Evolutionary conservation across 495 filamentous ascomycete genomes (phyloP).

Genomic region (Mytilinidion resinicola): DNA sequence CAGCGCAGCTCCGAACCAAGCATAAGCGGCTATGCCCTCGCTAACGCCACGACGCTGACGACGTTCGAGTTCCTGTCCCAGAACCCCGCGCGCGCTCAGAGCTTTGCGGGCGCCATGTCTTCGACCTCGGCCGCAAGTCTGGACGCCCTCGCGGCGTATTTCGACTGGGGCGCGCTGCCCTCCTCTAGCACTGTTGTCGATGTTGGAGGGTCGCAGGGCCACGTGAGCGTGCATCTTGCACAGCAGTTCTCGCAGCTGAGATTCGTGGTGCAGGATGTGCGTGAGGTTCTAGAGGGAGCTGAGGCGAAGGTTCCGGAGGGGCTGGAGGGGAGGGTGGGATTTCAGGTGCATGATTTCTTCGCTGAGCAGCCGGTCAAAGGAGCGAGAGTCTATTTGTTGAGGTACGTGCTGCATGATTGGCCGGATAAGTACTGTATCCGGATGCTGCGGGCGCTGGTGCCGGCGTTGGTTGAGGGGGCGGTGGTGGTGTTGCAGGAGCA

Average conservation of each 20-base stretch:
- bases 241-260: constrained; percentile 41
- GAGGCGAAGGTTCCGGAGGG: constrained; percentile 36
- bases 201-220: constrained; percentile 51
- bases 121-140: constrained; percentile 3
- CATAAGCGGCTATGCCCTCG: not conserved
- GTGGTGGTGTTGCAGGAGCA: too few relatives aligned
- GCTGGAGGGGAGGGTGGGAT: constrained; percentile 39
- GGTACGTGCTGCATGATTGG: constrained; percentile 20
- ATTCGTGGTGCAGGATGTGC: constrained; percentile 55
- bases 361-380: constrained; percentile 46
- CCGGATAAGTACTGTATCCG: not conserved
- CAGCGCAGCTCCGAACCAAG: constrained; percentile 3
- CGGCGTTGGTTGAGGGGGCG: too few relatives aligned
- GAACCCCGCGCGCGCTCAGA: constrained; percentile 27
- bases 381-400: constrained; percentile 40
- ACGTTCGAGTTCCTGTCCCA: constrained; percentile 19
- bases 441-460: too few relatives aligned
- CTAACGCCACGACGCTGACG: constrained; percentile 17
- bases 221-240: constrained; percentile 47
- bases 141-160: not conserved
- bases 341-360: constrained; percentile 52
- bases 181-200: constrained; percentile 27
- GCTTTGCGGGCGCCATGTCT: constrained; percentile 49
- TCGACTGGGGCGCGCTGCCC: not conserved
- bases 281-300: constrained; percentile 42